Conservation (phyloP, 495 filamentous ascomycete species). For the Monascus purpureus region DNA sequence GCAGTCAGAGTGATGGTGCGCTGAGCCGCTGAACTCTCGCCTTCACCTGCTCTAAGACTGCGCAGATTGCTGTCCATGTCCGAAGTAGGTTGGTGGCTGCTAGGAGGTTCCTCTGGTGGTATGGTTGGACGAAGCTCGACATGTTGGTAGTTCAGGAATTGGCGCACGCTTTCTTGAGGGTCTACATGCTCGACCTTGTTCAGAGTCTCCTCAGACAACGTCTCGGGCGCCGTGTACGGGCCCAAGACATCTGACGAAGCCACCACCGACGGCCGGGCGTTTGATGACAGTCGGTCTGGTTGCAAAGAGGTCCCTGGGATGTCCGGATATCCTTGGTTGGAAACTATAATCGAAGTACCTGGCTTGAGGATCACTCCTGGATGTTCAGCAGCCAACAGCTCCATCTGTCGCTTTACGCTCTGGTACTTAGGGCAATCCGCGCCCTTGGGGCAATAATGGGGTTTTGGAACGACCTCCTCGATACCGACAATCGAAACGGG, state of each 20-base stretch:
- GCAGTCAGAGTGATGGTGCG: constrained; percentile 13
- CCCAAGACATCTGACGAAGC: constrained; percentile 86
- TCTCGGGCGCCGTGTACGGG: constrained; percentile 40
- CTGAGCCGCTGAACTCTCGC: constrained; percentile 7
- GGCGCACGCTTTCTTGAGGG: constrained; percentile 80
- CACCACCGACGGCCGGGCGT: constrained; percentile 52
- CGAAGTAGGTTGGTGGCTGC: constrained; percentile 16
- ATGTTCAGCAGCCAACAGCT: constrained; percentile 9
- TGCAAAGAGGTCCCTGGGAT: constrained; percentile 55
- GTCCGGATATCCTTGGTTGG: constrained; percentile 40
- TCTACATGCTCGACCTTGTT: constrained; percentile 53
- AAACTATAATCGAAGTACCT: constrained; percentile 6
- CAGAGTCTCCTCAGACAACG: constrained; percentile 60
- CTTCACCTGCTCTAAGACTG: constrained; percentile 40
- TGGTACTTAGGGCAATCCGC: constrained; percentile 74
- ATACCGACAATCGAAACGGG: constrained; percentile 87
- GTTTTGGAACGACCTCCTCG: constrained; percentile 73
- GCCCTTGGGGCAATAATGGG: constrained; percentile 79
- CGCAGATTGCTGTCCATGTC: constrained; percentile 34
- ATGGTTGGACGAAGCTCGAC: constrained; percentile 27
- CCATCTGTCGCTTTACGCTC: constrained; percentile 40
- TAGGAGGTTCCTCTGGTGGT: constrained; percentile 33
- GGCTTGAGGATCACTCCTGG: too few species aligned
- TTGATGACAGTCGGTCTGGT: constrained; percentile 35
- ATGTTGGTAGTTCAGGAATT: constrained; percentile 73